Conservation (phyloP, 2,329 filamentous ascomycete species). For the Ophiostoma montium region DNA sequence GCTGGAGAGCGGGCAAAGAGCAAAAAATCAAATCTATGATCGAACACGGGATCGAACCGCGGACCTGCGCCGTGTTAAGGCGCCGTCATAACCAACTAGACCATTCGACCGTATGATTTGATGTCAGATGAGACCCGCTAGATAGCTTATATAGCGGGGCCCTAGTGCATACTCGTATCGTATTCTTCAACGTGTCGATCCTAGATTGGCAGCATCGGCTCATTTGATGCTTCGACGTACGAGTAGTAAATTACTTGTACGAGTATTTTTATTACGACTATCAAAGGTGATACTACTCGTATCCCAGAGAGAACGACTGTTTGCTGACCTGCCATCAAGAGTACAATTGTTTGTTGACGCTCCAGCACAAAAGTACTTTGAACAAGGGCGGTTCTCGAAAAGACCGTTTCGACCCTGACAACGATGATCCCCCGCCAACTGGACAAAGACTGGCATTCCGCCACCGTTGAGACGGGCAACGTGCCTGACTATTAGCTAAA, state of each 20-base stretch:
- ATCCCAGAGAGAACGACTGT: too few relatives aligned
- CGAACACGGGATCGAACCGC: conserved; percentile 2
- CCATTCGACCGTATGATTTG: not conserved
- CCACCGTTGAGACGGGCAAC: too few relatives aligned
- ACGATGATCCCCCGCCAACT: not conserved
- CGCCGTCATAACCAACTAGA: conserved; percentile 3
- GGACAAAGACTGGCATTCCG: not conserved
- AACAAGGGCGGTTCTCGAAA: too few relatives aligned
- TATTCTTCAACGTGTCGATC: not conserved
- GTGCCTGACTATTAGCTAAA: too few relatives aligned
- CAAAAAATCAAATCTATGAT: not conserved
- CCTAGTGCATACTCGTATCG: not conserved
- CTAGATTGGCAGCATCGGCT: too few relatives aligned
- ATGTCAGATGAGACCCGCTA: not conserved
- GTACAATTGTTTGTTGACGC: too few relatives aligned
- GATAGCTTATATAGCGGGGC: not conserved
- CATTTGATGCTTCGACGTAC: too few relatives aligned
- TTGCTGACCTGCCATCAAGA: too few relatives aligned
- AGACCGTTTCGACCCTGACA: not conserved
- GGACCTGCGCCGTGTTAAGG: conserved; percentile 3
- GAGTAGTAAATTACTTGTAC: not conserved
- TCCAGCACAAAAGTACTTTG: too few relatives aligned
- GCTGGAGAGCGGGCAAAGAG: not conserved
- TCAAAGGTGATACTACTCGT: too few relatives aligned
- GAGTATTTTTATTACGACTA: too few relatives aligned